These are phyloP conservation scores for Fusarium heterosporum DNA, from an alignment of 2,329 filamentous ascomycete species.

Conservation along the genomic window DNA sequence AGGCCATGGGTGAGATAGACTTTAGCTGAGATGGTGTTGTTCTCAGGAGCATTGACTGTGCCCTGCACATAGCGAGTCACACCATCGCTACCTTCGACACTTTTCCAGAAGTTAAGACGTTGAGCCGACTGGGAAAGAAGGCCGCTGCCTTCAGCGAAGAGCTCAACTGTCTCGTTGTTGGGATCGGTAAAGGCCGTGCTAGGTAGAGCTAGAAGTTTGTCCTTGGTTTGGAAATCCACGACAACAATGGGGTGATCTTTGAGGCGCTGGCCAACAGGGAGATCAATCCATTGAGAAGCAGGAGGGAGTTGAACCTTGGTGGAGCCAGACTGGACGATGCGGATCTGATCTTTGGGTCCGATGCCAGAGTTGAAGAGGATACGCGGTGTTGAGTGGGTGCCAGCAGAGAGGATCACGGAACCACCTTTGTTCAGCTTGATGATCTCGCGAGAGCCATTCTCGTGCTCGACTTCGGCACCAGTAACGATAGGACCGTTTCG, in stretches of 20 bases:
- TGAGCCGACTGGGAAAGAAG: constrained; percentile 59
- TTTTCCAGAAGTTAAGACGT: constrained; percentile 61
- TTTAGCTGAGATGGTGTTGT: constrained; percentile 59
- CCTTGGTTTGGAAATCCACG: constrained; percentile 48
- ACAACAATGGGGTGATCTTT: constrained; percentile 62
- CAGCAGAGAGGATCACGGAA: constrained; percentile 74
- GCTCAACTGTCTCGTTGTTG: constrained; percentile 40
- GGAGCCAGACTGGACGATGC: constrained; percentile 57
- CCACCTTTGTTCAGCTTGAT: constrained; percentile 71
- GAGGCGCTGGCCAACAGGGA: constrained; percentile 68
- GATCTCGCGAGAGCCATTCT: constrained; percentile 63
- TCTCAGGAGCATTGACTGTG: constrained; percentile 58
- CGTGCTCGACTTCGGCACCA: constrained; percentile 73
- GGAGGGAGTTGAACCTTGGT: constrained; percentile 64
- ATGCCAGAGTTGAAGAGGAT: constrained; percentile 71
- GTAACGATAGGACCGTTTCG: constrained; percentile 71
- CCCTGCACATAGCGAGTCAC: constrained; percentile 55
- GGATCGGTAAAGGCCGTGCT: constrained; percentile 46
- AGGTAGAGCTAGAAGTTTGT: constrained; percentile 34
- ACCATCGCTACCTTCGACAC: constrained; percentile 55
- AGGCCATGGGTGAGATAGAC: constrained; percentile 64
- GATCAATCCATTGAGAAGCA: constrained; percentile 65
- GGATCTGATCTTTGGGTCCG: constrained; percentile 70
- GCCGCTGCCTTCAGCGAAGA: constrained; percentile 53
- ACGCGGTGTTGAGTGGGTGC: constrained; percentile 75